Percentiles rank a stretch among this genome's conserved stretches.
Conservation (phyloP, 2,329 filamentous ascomycete species). For the Diaporthe aspalathi region DNA sequence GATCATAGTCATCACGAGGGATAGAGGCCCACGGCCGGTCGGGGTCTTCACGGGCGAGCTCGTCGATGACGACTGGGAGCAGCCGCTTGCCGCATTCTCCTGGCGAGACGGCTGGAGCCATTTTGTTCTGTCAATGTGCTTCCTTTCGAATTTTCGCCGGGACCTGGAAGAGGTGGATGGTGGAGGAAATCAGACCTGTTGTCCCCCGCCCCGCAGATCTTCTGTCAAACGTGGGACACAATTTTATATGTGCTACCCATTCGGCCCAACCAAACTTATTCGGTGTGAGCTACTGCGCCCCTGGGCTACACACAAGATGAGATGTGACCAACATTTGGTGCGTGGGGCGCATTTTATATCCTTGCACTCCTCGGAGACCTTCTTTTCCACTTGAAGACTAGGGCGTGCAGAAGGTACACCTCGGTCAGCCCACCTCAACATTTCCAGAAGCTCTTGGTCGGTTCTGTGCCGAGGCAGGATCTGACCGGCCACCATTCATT, state of each 20-base stretch:
- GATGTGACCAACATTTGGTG: not conserved
- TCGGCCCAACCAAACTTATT: not conserved
- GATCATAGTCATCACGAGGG: constrained; percentile 41
- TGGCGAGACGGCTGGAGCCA: not conserved
- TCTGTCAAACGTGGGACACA: not conserved
- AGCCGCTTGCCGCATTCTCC: constrained; percentile 34
- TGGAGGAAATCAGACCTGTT: not conserved
- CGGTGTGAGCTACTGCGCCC: not conserved
- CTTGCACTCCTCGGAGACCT: not conserved
- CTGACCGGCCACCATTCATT: not conserved
- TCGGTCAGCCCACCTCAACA: not conserved
- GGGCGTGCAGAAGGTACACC: not conserved
- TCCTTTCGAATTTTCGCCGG: not conserved
- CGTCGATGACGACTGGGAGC: constrained; percentile 39
- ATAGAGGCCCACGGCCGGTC: constrained; percentile 40
- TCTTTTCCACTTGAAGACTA: constrained; percentile 9
- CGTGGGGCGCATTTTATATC: not conserved
- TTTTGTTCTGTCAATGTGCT: not conserved
- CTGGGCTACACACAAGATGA: not conserved
- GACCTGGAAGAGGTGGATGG: not conserved
- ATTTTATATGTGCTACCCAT: too few relatives aligned
- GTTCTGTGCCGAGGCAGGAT: constrained; percentile 2
- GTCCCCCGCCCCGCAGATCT: not conserved
- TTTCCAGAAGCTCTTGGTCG: not conserved
- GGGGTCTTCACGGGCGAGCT: constrained; percentile 38